phyloP scores from a whole-genome alignment of 176 grass and related monocot species.

The Musa schizocarpa region DNA sequence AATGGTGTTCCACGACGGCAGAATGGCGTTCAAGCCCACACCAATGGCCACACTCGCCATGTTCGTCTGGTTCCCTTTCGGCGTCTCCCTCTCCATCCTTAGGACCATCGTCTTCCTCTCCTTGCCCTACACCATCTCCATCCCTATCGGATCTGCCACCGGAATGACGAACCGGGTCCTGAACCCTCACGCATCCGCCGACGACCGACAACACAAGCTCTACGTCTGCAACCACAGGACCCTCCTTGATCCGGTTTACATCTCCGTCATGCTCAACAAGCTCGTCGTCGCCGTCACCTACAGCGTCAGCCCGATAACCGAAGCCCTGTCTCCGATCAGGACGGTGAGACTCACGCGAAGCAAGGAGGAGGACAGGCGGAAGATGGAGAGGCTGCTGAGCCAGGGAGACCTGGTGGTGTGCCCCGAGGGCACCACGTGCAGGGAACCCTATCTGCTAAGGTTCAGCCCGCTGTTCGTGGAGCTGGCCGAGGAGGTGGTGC shows the following conservation, averaged over 20 bases:
- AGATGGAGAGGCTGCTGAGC: conserved; percentile 25
- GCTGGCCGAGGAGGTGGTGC: conserved; percentile 35
- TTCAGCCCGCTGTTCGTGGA: conserved; percentile 78
- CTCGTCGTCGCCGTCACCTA: conserved; percentile 45
- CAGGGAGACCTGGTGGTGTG: conserved; percentile 55
- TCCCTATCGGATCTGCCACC: conserved; percentile 34
- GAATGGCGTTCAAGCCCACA: conserved; percentile 57
- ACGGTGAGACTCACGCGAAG: conserved; percentile 54
- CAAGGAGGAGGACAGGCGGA: conserved; percentile 35
- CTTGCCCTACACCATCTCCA: conserved; percentile 36
- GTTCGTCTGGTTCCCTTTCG: conserved; percentile 67
- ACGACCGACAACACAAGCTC: not conserved
- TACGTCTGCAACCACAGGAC: conserved; percentile 83
- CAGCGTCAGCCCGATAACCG: conserved; percentile 60
- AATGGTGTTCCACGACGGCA: conserved; percentile 82
- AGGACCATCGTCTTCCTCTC: conserved; percentile 24
- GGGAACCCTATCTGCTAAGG: conserved; percentile 67
- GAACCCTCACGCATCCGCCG: not conserved
- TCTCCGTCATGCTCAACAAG: conserved; percentile 16
- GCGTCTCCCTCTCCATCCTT: conserved; percentile 26
- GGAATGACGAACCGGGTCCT: conserved; percentile 26
- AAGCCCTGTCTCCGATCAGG: conserved; percentile 58
- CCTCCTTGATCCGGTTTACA: conserved; percentile 54
- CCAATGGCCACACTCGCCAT: conserved; percentile 32
- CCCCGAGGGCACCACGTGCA: conserved; percentile 72